These are phyloP conservation scores for Solanum hybrid DNA, from an alignment of 305 asterid species.

Conservation along the genomic window DNA sequence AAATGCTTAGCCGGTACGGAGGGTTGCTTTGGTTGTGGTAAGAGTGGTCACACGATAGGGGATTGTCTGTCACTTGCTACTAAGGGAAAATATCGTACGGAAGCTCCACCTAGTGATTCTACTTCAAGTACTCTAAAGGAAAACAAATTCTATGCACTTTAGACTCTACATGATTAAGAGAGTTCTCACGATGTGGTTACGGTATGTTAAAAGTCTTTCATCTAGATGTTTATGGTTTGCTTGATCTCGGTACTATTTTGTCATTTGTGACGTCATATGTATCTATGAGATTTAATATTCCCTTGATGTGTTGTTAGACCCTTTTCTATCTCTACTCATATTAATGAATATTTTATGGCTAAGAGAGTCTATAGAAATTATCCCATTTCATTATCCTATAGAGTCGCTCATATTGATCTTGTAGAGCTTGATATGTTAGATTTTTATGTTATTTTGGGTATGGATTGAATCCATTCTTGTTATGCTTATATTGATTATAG, in stretches of 20 bases:
- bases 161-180: too few relatives aligned
- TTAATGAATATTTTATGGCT: neutral
- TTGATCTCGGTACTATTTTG: neutral
- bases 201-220: too few relatives aligned
- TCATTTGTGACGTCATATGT: neutral
- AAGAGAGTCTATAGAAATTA: neutral
- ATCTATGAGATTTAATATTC: neutral
- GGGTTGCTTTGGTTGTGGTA: neutral
- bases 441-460: neutral
- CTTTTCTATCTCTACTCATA: too few relatives aligned
- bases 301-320: neutral
- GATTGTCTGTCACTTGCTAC: neutral
- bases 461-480: too few relatives aligned
- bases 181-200: too few relatives aligned
- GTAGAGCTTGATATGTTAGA: neutral
- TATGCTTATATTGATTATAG: neutral
- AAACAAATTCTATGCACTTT: too few relatives aligned
- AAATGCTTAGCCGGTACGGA: too few relatives aligned
- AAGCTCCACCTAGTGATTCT: neutral
- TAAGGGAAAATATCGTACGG: neutral
- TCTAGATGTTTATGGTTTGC: neutral
- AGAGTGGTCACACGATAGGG: neutral
- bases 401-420: too few relatives aligned
- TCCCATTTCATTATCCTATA: neutral
- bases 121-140: too few relatives aligned